Evolutionary conservation across 352 stramenopile genomes (phyloP).

Genomic region (Phytophthora sojae): DNA sequence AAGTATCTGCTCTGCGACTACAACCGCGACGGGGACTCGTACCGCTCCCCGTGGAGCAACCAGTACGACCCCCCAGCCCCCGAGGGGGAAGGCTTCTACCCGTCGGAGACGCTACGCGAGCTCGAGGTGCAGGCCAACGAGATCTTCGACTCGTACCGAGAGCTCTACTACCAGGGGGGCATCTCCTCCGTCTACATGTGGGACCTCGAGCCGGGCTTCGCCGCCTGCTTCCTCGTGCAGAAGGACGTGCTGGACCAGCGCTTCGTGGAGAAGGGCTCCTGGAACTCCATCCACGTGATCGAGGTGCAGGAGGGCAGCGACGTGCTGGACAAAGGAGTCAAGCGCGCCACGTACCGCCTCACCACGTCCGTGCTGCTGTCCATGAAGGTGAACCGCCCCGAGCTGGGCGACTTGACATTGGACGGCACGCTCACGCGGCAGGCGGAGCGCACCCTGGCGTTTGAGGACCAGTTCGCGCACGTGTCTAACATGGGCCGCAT

Average conservation of each 20-base stretch:
- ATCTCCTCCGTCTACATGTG: slow-evolving; percentile 96
- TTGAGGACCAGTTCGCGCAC: slow-evolving; percentile 85
- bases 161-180: slow-evolving; percentile 96
- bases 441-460: slow-evolving; percentile 78
- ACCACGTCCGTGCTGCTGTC: slow-evolving; percentile 93
- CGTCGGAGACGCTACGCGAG: slow-evolving; percentile 88
- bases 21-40: slow-evolving; percentile 94
- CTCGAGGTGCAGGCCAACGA: slow-evolving; percentile 96
- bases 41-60: slow-evolving; percentile 92
- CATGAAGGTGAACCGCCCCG: slow-evolving; percentile 89
- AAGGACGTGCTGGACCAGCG: slow-evolving; percentile 89
- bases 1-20: slow-evolving; percentile 96
- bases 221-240: slow-evolving; percentile 94
- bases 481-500: slow-evolving; percentile 95
- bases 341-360: slow-evolving; percentile 91
- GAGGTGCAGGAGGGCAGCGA: slow-evolving; percentile 81
- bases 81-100: slow-evolving; percentile 87
- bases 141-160: slow-evolving; percentile 97
- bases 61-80: slow-evolving; percentile 76
- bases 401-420: slow-evolving; percentile 87
- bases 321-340: slow-evolving; percentile 38
- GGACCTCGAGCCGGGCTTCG: slow-evolving; percentile 93
- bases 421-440: slow-evolving; percentile 91
- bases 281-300: slow-evolving; percentile 97
- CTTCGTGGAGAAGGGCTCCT: slow-evolving; percentile 88